Evolutionary conservation across 2,329 filamentous ascomycete genomes (phyloP).

Genomic region (Chrysoporthe puriensis): DNA sequence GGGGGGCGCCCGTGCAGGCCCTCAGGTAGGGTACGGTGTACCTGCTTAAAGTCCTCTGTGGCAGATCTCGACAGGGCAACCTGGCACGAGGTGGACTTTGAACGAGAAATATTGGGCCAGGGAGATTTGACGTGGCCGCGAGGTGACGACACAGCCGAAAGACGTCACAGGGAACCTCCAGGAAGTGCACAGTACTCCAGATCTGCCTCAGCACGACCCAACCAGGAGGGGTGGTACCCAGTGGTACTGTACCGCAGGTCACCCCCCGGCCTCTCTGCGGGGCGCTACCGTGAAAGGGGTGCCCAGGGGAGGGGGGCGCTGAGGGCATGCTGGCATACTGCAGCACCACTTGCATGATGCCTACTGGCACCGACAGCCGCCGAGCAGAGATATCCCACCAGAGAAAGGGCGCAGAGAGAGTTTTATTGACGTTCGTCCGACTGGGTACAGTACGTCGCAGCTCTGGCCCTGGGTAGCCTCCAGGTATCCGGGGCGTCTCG

Average conservation of each 20-base stretch:
- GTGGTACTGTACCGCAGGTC: not conserved
- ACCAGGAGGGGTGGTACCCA: not conserved
- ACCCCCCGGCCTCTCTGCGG: not conserved
- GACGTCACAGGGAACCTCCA: constrained; percentile 14
- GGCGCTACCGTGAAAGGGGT: not conserved
- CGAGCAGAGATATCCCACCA: not conserved
- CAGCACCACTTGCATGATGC: not conserved
- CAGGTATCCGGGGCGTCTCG: not conserved
- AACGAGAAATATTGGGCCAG: constrained; percentile 11
- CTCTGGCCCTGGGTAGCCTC: not conserved
- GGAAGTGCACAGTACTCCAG: constrained; percentile 7
- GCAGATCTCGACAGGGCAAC: not conserved
- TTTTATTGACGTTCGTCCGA: not conserved
- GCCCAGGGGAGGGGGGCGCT: not conserved
- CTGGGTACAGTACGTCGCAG: not conserved
- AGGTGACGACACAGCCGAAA: constrained; percentile 18
- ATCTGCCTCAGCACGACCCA: not conserved
- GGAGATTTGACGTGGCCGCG: constrained; percentile 24
- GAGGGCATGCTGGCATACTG: not conserved
- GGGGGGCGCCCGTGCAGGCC: not conserved
- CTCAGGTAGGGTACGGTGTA: not conserved
- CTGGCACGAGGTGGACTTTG: not conserved
- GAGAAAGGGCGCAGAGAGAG: not conserved
- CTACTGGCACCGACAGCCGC: not conserved
- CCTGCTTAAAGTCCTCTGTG: not conserved